Evolutionary conservation across 1,139 yeast genomes (phyloP).

Genomic region (Schwanniomyces etchellsii): DNA sequence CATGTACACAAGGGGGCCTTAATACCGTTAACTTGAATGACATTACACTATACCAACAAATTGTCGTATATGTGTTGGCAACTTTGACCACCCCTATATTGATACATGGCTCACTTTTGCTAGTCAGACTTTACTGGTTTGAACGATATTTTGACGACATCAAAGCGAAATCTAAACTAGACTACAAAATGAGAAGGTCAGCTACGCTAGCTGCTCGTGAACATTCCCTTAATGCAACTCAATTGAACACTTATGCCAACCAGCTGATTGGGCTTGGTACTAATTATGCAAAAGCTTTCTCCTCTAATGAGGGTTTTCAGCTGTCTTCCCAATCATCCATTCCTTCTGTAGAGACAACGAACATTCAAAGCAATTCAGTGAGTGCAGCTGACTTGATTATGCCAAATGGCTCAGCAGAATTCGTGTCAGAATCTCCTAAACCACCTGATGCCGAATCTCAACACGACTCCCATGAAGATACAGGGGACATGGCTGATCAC

Average conservation of each 20-base stretch:
- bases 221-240: slow-evolving; percentile 23
- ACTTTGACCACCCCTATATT: slow-evolving; percentile 81
- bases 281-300: slow-evolving; percentile 1
- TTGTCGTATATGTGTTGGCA: slow-evolving; percentile 54
- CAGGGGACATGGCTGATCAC: not conserved
- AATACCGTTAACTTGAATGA: slow-evolving; percentile 68
- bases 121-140: slow-evolving; percentile 84
- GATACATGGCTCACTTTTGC: slow-evolving; percentile 74
- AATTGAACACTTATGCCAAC: slow-evolving; percentile 33
- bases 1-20: slow-evolving; percentile 88
- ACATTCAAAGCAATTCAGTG: slow-evolving; percentile 1
- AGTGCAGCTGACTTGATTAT: not conserved
- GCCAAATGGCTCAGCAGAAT: slow-evolving; percentile 17
- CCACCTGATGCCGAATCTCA: slow-evolving; percentile 10
- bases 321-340: slow-evolving; percentile 14
- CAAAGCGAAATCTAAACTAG: slow-evolving; percentile 63
- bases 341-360: slow-evolving; percentile 4
- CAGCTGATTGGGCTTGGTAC: slow-evolving; percentile 24
- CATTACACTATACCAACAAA: slow-evolving; percentile 70
- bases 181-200: slow-evolving; percentile 74
- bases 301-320: slow-evolving; percentile 2
- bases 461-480: not conserved
- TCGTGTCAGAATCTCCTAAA: slow-evolving; percentile 31
- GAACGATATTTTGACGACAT: slow-evolving; percentile 84
- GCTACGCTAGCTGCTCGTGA: slow-evolving; percentile 67